phyloP scores from a whole-genome alignment of 2,329 filamentous ascomycete genomes.

The Fonsecaea pedrosoi region DNA sequence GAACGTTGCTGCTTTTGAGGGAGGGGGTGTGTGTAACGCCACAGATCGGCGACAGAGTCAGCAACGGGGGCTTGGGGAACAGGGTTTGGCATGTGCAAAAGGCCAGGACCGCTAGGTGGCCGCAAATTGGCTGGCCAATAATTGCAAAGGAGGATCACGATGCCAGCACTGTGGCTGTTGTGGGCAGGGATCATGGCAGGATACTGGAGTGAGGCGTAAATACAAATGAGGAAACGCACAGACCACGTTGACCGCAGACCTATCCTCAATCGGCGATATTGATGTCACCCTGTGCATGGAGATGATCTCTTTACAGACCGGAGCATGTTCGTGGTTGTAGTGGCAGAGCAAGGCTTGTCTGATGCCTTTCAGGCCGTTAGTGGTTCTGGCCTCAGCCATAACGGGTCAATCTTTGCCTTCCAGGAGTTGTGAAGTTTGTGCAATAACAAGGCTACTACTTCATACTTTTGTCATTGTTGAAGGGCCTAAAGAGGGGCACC shows the following conservation, averaged over 20 bases:
- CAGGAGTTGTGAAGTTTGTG: not conserved
- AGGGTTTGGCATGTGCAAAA: not conserved
- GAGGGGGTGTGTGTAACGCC: constrained; percentile 8
- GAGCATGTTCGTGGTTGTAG: not conserved
- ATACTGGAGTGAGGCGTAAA: not conserved
- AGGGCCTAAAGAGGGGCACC: too few relatives aligned
- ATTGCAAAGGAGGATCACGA: not conserved
- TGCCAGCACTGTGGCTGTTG: constrained; percentile 24
- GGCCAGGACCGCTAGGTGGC: constrained; percentile 9
- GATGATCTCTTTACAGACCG: not conserved
- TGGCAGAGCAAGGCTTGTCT: not conserved
- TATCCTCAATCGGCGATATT: constrained; percentile 2
- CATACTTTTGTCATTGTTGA: not conserved
- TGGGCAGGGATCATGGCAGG: constrained; percentile 17
- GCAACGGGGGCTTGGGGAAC: not conserved
- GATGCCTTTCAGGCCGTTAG: not conserved
- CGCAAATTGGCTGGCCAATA: constrained; percentile 13
- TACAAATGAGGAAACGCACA: constrained; percentile 4
- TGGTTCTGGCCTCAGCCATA: too few relatives aligned
- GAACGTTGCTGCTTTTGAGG: constrained; percentile 37
- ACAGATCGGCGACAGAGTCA: constrained; percentile 16
- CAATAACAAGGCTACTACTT: not conserved
- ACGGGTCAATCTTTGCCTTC: not conserved
- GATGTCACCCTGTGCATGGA: not conserved
- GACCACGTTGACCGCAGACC: not conserved